Conservation (phyloP, 192 early-diverging fungal species). For the Lobosporangium transversale region DNA sequence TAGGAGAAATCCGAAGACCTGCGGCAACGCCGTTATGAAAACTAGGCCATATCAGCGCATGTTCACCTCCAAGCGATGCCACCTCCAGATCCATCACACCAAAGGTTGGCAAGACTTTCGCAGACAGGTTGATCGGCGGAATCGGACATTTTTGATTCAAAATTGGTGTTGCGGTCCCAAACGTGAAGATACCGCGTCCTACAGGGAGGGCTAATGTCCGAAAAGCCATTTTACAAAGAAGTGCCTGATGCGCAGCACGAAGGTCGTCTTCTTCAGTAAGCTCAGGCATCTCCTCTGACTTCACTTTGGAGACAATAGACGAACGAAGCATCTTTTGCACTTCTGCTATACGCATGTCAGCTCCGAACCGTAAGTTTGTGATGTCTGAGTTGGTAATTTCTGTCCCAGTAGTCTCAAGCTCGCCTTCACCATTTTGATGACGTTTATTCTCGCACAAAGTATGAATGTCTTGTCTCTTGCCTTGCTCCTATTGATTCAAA, state of each 20-base stretch:
- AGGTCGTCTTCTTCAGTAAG: conserved; percentile 50
- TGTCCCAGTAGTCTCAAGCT: conserved; percentile 26
- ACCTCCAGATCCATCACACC: conserved; percentile 64
- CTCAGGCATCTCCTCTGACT: conserved; percentile 7
- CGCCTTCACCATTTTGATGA: conserved; percentile 43
- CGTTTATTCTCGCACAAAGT: conserved; percentile 21
- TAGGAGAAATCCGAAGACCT: conserved; percentile 72
- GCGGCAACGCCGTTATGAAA: conserved; percentile 91
- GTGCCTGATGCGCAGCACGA: conserved; percentile 7
- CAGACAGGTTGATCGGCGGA: conserved; percentile 63
- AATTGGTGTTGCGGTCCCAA: conserved; percentile 63
- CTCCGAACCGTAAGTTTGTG: conserved; percentile 62
- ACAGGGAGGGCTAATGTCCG: conserved; percentile 73
- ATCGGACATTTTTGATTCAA: conserved; percentile 69
- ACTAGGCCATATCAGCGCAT: conserved; percentile 77
- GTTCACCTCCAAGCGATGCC: conserved; percentile 37
- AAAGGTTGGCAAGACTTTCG: conserved; percentile 72
- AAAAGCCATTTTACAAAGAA: conserved; percentile 22
- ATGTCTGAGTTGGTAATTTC: conserved; percentile 61
- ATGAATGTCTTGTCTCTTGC: conserved; percentile 18
- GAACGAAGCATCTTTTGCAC: conserved; percentile 62
- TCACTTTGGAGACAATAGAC: conserved; percentile 37
- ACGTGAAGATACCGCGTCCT: conserved; percentile 76
- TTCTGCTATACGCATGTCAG: conserved; percentile 64
- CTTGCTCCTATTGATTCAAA: conserved; percentile 12